Conservation (phyloP, 1,284 basidiomycete species). For the Pseudozyma sp. region DNA sequence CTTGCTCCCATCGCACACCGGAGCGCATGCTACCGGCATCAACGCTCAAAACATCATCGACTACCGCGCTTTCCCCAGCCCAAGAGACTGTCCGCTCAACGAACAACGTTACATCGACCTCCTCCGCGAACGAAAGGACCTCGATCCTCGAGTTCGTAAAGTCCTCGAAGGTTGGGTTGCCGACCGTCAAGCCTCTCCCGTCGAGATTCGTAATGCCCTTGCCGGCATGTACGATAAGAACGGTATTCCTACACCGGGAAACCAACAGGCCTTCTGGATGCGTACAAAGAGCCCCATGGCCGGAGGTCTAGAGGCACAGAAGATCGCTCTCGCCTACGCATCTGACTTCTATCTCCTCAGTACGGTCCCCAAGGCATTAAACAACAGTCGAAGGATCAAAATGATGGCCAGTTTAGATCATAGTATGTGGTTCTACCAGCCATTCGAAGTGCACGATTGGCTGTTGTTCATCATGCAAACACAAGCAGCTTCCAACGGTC, state of each 20-base stretch:
- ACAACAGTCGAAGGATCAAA: constrained; percentile 46
- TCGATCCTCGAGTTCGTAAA: constrained; percentile 32
- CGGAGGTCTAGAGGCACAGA: constrained; percentile 57
- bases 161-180: constrained; percentile 49
- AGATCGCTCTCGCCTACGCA: constrained; percentile 62
- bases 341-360: constrained; percentile 63
- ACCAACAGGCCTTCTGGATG: constrained; percentile 66
- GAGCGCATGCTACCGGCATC: constrained; percentile 39
- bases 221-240: constrained; percentile 63
- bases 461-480: constrained; percentile 66
- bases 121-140: constrained; percentile 24
- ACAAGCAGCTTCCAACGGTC: constrained; percentile 62
- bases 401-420: constrained; percentile 69
- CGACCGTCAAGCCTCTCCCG: constrained; percentile 56
- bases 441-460: constrained; percentile 64
- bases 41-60: constrained; percentile 35
- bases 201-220: constrained; percentile 64
- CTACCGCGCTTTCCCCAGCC: constrained; percentile 43
- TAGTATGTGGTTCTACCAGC: constrained; percentile 66
- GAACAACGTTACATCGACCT: constrained; percentile 52
- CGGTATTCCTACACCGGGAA: constrained; percentile 57
- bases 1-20: constrained; percentile 38
- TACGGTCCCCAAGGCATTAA: constrained; percentile 59
- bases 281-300: constrained; percentile 48
- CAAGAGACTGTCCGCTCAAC: constrained; percentile 52